These are phyloP conservation scores for Pichia sp. DNA, from an alignment of 1,139 yeast species.

Conservation along the genomic window DNA sequence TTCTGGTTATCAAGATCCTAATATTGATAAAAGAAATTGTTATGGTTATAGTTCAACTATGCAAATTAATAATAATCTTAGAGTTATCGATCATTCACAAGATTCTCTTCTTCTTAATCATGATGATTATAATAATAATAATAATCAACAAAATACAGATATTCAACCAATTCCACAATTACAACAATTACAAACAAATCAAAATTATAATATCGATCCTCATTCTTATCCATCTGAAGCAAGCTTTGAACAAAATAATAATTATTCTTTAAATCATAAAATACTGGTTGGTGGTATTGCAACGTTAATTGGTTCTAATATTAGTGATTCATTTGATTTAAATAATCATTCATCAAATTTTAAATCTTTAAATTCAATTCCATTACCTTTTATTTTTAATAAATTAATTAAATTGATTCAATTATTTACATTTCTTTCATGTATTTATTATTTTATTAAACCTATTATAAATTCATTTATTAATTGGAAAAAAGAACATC, in stretches of 20 bases:
- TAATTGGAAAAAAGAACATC: neutral
- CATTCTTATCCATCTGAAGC: neutral
- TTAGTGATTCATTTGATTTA: conserved; percentile 12
- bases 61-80: neutral
- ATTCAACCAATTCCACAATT: neutral
- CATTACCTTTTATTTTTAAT: conserved; percentile 1
- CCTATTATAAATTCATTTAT: conserved; percentile 3
- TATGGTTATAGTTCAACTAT: conserved; percentile 8
- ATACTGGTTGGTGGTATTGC: conserved; percentile 30
- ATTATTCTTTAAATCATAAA: conserved; percentile 18
- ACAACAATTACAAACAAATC: neutral
- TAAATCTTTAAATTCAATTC: conserved; percentile 3
- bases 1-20: neutral
- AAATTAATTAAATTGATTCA: conserved; percentile 6
- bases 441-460: conserved; percentile 11
- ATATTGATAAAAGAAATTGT: neutral
- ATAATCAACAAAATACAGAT: conserved; percentile 1
- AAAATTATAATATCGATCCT: neutral
- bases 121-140: neutral
- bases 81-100: no score
- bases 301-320: conserved; percentile 26
- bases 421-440: conserved; percentile 7
- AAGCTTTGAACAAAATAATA: conserved; percentile 7
- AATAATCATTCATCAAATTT: conserved; percentile 8
- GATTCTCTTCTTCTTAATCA: neutral